Evolutionary conservation across 2,329 filamentous ascomycete genomes (phyloP).

Genomic region (Nemania bipapillata): DNA sequence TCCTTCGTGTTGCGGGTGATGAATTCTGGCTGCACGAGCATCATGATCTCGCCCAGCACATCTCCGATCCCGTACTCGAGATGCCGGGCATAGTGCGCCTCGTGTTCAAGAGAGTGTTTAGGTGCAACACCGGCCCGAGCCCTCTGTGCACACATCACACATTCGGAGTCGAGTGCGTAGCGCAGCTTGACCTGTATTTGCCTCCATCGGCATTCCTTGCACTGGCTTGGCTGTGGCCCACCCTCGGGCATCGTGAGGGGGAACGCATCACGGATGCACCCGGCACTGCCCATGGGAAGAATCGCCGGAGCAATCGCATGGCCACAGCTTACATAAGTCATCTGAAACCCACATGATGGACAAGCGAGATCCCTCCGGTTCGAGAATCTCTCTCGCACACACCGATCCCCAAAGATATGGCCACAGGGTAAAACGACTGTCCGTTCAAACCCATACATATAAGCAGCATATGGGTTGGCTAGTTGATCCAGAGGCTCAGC

Average conservation of each 20-base stretch:
- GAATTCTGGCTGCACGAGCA: constrained; percentile 43
- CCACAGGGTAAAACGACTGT: constrained; percentile 44
- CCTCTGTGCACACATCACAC: constrained; percentile 39
- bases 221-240: constrained; percentile 35
- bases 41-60: constrained; percentile 32
- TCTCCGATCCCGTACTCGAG: constrained; percentile 32
- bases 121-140: constrained; percentile 7
- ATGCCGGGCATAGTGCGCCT: constrained; percentile 40
- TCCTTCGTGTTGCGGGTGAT: constrained; percentile 38
- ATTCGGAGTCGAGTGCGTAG: constrained; percentile 38
- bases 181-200: constrained; percentile 34
- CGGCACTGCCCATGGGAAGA: constrained; percentile 32
- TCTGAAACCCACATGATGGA: constrained; percentile 42
- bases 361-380: constrained; percentile 33
- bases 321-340: constrained; percentile 42
- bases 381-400: constrained; percentile 31
- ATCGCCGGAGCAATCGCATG: constrained; percentile 41
- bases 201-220: constrained; percentile 45
- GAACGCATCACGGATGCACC: constrained; percentile 40
- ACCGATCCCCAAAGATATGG: constrained; percentile 46
- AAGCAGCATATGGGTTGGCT: constrained; percentile 27
- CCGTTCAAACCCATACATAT: constrained; percentile 41
- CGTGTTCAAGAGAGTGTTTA: constrained; percentile 34
- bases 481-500: constrained; percentile 22
- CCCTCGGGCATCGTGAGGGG: constrained; percentile 45